Conservation (phyloP, 768 basidiomycete genomes). For the Russula abietina region DNA sequence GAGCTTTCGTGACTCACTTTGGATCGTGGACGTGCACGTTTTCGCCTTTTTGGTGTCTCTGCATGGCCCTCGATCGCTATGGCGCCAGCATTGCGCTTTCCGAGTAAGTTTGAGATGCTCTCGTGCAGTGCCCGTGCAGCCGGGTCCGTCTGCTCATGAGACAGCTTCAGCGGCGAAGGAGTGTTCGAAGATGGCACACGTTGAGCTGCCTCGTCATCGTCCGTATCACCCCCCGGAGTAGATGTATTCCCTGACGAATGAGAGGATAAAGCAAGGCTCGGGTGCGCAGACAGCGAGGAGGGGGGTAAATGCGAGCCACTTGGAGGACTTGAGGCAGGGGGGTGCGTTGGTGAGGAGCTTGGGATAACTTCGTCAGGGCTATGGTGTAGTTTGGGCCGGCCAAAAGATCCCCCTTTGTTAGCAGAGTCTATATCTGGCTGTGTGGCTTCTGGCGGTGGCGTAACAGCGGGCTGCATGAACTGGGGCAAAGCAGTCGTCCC, state of each 20-base stretch:
- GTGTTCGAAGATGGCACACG: slow-evolving; percentile 15
- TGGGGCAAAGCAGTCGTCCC: not conserved
- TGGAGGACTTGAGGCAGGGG: slow-evolving; percentile 10
- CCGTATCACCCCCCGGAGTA: slow-evolving; percentile 28
- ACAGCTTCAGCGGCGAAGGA: slow-evolving; percentile 32
- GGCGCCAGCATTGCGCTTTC: slow-evolving; percentile 48
- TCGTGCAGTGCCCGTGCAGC: slow-evolving; percentile 58
- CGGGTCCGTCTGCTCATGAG: slow-evolving; percentile 36
- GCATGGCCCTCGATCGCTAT: slow-evolving; percentile 27
- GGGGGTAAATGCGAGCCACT: not conserved
- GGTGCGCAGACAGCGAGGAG: slow-evolving; percentile 10
- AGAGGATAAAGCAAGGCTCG: not conserved
- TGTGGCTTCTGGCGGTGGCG: not conserved
- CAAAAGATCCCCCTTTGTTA: slow-evolving; percentile 5
- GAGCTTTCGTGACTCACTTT: slow-evolving; percentile 31
- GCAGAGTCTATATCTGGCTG: not conserved
- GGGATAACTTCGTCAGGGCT: slow-evolving; percentile 15
- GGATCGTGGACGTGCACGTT: slow-evolving; percentile 36
- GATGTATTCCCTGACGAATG: slow-evolving; percentile 10
- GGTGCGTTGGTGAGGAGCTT: slow-evolving; percentile 9
- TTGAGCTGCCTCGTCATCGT: slow-evolving; percentile 25
- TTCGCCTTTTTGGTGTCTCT: slow-evolving; percentile 29
- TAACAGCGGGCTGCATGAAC: not conserved
- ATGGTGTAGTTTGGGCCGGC: not conserved
- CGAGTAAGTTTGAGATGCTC: slow-evolving; percentile 60